Evolutionary conservation across 352 stramenopile genomes (phyloP).

Genomic region (Globisporangium canariense): DNA sequence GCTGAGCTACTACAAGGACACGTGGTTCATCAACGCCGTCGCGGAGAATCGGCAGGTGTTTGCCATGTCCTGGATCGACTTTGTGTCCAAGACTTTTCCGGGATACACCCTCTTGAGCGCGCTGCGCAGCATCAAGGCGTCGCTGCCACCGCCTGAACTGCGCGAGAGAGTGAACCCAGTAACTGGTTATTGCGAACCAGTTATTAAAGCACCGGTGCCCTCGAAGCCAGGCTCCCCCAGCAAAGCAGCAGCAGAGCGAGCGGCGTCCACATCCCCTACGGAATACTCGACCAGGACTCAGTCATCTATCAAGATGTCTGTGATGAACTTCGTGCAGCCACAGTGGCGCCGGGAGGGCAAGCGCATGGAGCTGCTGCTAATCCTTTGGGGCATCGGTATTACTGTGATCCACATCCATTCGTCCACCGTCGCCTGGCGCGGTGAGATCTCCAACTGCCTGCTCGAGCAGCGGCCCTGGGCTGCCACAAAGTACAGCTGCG

Average conservation of each 20-base stretch:
- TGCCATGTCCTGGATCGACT: constrained; percentile 2
- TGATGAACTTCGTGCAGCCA: constrained; percentile 1
- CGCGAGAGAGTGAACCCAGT: not conserved
- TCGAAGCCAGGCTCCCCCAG: not conserved
- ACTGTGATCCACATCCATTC: constrained; percentile 3
- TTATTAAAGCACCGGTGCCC: not conserved
- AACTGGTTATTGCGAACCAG: not conserved
- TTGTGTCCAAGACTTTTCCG: constrained; percentile 12
- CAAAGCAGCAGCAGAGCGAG: not conserved
- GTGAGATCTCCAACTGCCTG: not conserved
- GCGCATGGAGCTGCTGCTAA: constrained; percentile 5
- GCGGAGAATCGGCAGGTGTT: constrained; percentile 7
- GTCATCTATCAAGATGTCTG: not conserved
- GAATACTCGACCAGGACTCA: not conserved
- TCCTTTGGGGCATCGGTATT: constrained; percentile 4
- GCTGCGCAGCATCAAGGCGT: constrained; percentile 4
- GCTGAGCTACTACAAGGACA: constrained; percentile 9
- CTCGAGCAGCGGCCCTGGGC: constrained; percentile 9
- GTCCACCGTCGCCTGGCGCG: not conserved
- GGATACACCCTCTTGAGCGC: constrained; percentile 9
- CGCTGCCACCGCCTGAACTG: not conserved
- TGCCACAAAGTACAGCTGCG: constrained; percentile 6
- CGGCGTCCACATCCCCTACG: not conserved
- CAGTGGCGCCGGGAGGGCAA: constrained; percentile 4
- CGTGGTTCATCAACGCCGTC: constrained; percentile 6